These are phyloP conservation scores for Metschnikowia colocasiae DNA, from an alignment of 805 yeast species.

Conservation along the genomic window DNA sequence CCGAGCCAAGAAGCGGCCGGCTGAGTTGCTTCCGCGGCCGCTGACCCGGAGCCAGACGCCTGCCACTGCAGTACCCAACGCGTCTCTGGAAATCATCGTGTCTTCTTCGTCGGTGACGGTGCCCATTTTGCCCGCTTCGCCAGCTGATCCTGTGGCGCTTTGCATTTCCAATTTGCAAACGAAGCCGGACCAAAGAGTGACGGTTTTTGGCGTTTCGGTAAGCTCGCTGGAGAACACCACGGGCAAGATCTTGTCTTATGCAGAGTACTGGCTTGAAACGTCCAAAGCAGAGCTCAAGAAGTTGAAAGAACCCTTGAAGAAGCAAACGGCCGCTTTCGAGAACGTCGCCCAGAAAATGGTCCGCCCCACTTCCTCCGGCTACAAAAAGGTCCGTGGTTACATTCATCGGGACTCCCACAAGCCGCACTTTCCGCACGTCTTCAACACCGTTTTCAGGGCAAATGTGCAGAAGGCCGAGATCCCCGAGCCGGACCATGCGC, in stretches of 20 bases:
- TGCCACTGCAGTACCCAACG: neutral
- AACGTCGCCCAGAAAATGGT: slow-evolving; percentile 1
- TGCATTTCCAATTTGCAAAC: neutral
- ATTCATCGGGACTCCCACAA: neutral
- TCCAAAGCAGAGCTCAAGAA: slow-evolving; percentile 4
- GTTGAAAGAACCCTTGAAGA: slow-evolving; percentile 5
- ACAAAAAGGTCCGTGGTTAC: neutral
- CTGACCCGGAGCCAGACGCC: neutral
- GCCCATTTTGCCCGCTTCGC: neutral
- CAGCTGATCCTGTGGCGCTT: slow-evolving; percentile 2
- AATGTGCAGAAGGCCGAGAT: neutral
- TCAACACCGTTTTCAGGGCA: neutral
- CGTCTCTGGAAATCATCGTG: neutral
- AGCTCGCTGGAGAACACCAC: neutral
- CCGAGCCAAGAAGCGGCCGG: neutral
- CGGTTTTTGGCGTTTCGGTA: neutral
- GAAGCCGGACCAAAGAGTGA: neutral
- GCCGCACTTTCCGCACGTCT: neutral
- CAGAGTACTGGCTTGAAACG: slow-evolving; percentile 1
- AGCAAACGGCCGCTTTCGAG: neutral
- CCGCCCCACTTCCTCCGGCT: slow-evolving; percentile 2
- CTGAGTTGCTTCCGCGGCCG: slow-evolving; percentile 1
- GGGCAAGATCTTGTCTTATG: neutral
- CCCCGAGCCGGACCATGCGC: neutral
- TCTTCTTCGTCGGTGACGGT: neutral